These are phyloP conservation scores for Heteromeles arbutifolia DNA, from an alignment of 306 rosid genomes.

Conservation along the genomic window DNA sequence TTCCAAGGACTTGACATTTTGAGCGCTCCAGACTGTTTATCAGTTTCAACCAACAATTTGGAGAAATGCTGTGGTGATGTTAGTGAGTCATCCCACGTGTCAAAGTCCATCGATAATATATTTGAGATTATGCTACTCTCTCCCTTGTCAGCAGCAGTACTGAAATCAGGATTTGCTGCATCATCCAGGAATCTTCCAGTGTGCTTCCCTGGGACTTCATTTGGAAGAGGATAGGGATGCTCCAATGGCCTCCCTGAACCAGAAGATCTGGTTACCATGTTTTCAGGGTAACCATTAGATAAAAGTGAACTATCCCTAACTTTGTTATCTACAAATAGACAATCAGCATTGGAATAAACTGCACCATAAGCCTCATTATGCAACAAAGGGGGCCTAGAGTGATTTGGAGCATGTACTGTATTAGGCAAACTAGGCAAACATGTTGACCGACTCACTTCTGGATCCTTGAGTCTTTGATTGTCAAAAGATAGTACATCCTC, in stretches of 20 bases:
- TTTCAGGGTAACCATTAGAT: constrained; percentile 48
- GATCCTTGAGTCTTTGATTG: constrained; percentile 75
- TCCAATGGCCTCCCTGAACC: constrained; percentile 30
- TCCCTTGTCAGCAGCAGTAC: constrained; percentile 53
- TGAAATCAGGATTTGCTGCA: constrained; percentile 30
- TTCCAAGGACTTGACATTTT: constrained; percentile 61
- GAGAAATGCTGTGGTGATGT: constrained; percentile 59
- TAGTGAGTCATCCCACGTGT: constrained; percentile 61
- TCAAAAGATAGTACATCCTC: constrained; percentile 70
- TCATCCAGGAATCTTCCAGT: constrained; percentile 39
- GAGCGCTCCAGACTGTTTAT: constrained; percentile 35
- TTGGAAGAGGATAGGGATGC: constrained; percentile 34
- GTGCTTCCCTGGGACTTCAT: constrained; percentile 38
- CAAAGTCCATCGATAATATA: constrained; percentile 74
- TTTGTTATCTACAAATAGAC: constrained; percentile 30
- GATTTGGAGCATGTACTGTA: constrained; percentile 28
- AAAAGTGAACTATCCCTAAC: constrained; percentile 30
- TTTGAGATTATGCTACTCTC: constrained; percentile 88
- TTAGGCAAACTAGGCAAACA: constrained; percentile 39
- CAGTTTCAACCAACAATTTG: constrained; percentile 52
- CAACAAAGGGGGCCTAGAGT: constrained; percentile 30
- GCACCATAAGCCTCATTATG: constrained; percentile 33
- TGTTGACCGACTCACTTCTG: constrained; percentile 52
- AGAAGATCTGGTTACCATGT: constrained; percentile 35
- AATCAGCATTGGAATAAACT: constrained; percentile 31